These are phyloP conservation scores for sunflower (Helianthus annuus) DNA, from an alignment of 129 eudicot species.

Conservation along the genomic window HanXRQr2.0-SUNRISE NC_035435.2:85235592-85236091, in stretches of 20 bases:
- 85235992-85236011: not conserved
- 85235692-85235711: not conserved
- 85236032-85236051: slow-evolving; percentile 81
- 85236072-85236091: slow-evolving; percentile 75
- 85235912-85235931: slow-evolving; percentile 87
- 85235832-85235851: slow-evolving; percentile 94
- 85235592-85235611: slow-evolving; percentile 88
- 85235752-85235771: not conserved
- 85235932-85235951: slow-evolving; percentile 35
- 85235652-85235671: slow-evolving; percentile 11
- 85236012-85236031: not conserved
- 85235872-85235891: slow-evolving; percentile 62
- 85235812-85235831: slow-evolving; percentile 92
- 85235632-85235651: slow-evolving; percentile 17
- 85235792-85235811: slow-evolving; percentile 75
- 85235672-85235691: not conserved
- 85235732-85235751: not conserved
- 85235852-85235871: slow-evolving; percentile 93
- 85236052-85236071: slow-evolving; percentile 68
- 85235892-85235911: slow-evolving; percentile 65
- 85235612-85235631: slow-evolving; percentile 78
- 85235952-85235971: slow-evolving; percentile 17
- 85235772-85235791: not conserved
- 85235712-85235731: not conserved
- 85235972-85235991: not conserved